Evolutionary conservation across 495 filamentous ascomycete genomes (phyloP), one percentile per base, ranked within the genome.

Genomic region (Aspergillus hancockii): DNA sequence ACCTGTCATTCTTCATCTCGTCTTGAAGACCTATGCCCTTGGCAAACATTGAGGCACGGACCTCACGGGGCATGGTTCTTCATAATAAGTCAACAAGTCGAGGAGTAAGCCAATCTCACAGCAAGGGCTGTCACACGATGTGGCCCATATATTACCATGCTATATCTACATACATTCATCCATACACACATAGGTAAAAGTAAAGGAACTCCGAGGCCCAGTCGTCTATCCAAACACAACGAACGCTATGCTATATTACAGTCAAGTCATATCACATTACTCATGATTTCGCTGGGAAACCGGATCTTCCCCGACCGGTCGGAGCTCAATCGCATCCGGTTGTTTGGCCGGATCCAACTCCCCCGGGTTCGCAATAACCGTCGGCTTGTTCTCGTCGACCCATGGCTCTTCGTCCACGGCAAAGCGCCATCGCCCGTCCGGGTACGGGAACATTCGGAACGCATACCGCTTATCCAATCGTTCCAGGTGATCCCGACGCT

Each of bases 401-500:
- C 46, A 28, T 0, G 68, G 60, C 45, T 77, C 74, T 55, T 77
- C 68, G 19, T 77, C 74, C 2, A 77, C 72, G 1, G 72, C 72
- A 56, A 67, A 77, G 25, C 74, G 67, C 70, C 63, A 75, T 14
- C 68, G 68, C 31, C 65, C 65, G 43, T 77, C 72, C 12, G 60
- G 57, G 0, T 64, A 61, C 60, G 69, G 53, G 31, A 77, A 77
- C 67, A 68, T 68, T 30, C 75, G 71, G 55, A 77, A 77, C 0
- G 54, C 66, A 21, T 77, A 77, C 0, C 71, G 69, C 54, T 75
- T 77, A 54, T 71, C 53, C 31, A 77, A 45, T 8, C 62, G 21
- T 4, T 59, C 40, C 4, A 75, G 62, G 23, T 75, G 68, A n/a
- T 59, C 61, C 41, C 70, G 71, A 1, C 75, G 64, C 55, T 71